phyloP scores from a whole-genome alignment of 805 yeast species.

The Saccharomycodes ludwigii region DNA sequence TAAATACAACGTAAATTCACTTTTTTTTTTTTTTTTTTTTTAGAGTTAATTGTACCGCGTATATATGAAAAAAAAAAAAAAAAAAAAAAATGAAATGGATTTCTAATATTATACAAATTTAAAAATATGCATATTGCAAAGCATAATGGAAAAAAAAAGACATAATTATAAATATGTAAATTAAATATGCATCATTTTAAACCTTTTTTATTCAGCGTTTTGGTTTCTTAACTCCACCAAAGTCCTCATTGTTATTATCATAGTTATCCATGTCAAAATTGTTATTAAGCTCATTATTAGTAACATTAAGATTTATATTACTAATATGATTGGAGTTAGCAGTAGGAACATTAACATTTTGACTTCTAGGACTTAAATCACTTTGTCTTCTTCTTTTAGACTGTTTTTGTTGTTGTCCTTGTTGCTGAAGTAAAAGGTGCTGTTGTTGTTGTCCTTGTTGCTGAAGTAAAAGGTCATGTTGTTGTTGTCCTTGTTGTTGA shows the following conservation, averaged over 20 bases:
- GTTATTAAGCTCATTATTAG: too few relatives aligned
- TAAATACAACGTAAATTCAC: too few relatives aligned
- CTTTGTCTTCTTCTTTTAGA: conserved; percentile 1
- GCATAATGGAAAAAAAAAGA: neutral
- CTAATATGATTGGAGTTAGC: conserved; percentile 4
- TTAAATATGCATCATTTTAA: neutral
- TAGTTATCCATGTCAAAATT: too few relatives aligned
- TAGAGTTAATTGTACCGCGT: too few relatives aligned
- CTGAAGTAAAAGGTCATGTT: conserved; percentile 6
- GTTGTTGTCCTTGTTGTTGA: conserved; percentile 1
- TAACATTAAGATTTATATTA: too few relatives aligned
- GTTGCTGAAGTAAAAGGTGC: conserved; percentile 3
- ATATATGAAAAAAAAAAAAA: too few relatives aligned
- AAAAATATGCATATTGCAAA: neutral
- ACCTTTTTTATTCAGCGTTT: neutral
- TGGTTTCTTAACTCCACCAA: too few relatives aligned
- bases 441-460: conserved; percentile 4
- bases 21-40: too few relatives aligned
- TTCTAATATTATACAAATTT: neutral
- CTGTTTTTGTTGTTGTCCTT: conserved; percentile 7
- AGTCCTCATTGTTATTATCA: too few relatives aligned
- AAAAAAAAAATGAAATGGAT: neutral
- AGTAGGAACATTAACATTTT: conserved; percentile 1
- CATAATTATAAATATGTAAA: neutral
- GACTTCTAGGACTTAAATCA: neutral